Evolutionary conservation across 1,284 basidiomycete species (phyloP).

Genomic region (Naganishia sp.): DNA sequence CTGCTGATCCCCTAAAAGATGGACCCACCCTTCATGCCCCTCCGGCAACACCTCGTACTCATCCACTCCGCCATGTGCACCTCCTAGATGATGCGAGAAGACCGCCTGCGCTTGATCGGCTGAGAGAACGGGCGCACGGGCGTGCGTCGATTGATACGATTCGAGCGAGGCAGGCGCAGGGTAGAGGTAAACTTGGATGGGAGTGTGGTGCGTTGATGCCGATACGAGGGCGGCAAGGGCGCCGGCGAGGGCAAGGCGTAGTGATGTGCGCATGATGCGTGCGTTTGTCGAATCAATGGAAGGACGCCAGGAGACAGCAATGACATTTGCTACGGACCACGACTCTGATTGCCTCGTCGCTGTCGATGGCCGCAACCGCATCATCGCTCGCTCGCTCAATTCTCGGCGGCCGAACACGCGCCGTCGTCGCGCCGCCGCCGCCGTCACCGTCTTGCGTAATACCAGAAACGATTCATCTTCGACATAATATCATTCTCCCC

Average conservation of each 20-base stretch:
- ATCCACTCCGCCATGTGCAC: conserved; percentile 38
- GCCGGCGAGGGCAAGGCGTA: conserved; percentile 3
- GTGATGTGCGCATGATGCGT: conserved; percentile 3
- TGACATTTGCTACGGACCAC: neutral
- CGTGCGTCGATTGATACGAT: conserved; percentile 27
- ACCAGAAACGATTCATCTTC: neutral
- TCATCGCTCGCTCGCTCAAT: neutral
- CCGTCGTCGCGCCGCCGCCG: neutral
- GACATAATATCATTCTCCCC: too few relatives aligned
- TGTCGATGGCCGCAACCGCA: too few relatives aligned
- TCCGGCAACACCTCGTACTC: conserved; percentile 46
- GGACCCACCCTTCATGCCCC: conserved; percentile 48
- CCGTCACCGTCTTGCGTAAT: conserved; percentile 18
- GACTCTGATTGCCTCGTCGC: too few relatives aligned
- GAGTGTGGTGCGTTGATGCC: conserved; percentile 36
- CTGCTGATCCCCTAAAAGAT: conserved; percentile 38
- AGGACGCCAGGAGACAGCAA: too few relatives aligned
- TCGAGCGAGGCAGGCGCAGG: conserved; percentile 42
- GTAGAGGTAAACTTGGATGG: conserved; percentile 51
- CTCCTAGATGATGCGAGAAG: conserved; percentile 48
- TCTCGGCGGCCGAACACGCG: neutral
- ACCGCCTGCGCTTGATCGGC: conserved; percentile 51
- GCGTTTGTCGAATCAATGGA: too few relatives aligned
- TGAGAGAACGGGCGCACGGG: conserved; percentile 42
- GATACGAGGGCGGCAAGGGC: neutral